These are phyloP conservation scores for Wickerhamiella kurtzmanii DNA, from an alignment of 805 yeast species.

Conservation along the genomic window DNA sequence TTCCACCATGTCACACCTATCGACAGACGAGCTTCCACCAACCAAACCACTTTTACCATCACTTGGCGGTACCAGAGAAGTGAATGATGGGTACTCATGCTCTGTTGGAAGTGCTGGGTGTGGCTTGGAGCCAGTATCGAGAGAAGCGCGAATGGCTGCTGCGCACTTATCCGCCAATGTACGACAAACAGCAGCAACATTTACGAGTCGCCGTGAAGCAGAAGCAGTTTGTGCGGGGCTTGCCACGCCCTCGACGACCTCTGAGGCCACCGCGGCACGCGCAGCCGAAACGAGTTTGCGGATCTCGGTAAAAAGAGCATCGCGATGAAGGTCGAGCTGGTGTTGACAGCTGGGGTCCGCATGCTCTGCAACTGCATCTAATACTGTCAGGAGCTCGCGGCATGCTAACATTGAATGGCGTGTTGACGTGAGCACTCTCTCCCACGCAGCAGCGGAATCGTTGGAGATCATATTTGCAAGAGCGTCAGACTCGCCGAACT, in stretches of 20 bases:
- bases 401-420: conserved; percentile 29
- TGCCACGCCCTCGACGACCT: neutral
- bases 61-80: no score
- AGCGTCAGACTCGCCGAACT: conserved; percentile 21
- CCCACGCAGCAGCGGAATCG: conserved; percentile 17
- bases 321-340: conserved; percentile 25
- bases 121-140: neutral
- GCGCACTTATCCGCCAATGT: conserved; percentile 26
- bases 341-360: conserved; percentile 17
- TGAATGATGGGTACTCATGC: neutral
- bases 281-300: conserved; percentile 26
- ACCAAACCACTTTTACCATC: no score
- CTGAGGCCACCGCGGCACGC: conserved; percentile 24
- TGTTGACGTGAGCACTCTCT: conserved; percentile 25
- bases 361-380: conserved; percentile 22
- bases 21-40: neutral
- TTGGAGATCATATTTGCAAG: conserved; percentile 7
- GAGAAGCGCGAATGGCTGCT: conserved; percentile 9
- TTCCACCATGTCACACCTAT: neutral
- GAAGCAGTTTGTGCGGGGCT: neutral
- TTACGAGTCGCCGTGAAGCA: conserved; percentile 8
- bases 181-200: conserved; percentile 24
- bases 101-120: neutral
- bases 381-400: conserved; percentile 27
- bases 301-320: conserved; percentile 24